Evolutionary conservation across 495 filamentous ascomycete genomes (phyloP), one percentile per base, ranked within the genome.

Genomic region (Aspergillus coremiiformis): DNA sequence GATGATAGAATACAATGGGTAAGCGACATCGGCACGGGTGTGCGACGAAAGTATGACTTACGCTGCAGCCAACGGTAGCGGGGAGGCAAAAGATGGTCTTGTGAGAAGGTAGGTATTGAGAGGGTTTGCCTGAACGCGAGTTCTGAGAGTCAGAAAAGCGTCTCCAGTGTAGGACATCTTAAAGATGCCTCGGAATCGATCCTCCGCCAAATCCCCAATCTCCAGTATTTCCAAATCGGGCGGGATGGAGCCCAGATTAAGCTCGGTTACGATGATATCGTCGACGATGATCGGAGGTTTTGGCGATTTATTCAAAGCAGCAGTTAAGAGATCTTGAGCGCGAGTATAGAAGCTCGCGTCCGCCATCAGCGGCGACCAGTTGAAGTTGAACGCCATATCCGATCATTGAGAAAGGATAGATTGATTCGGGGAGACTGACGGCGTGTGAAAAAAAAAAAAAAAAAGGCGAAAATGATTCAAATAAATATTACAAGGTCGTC

Each of bases 211-310:
- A 67, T 98, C 93, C 29, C 93, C 93, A 62, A 98, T 90, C 75
- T 98, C 93, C 64, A 97, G 66, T 39, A 98, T 96, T 74, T 98
- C 93, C 51, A 98, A 71, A 56, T 95, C 87, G 0, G 93, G 93
- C 27, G 93, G 92, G 27, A 90, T 85, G 43, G 83, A 87, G 51
- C 93, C 93, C 46, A 98, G 78, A 71, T 98, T 98, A 62, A 98
- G 80, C 71, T 98, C 92, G 68, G 89, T 96, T 63, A 97, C 93
- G 61, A 96, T 79, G 72, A 98, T 98, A 67, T 98, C 93, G 78
- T 96, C 93, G 75, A 96, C 93, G 65, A 98, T 98, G 63, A 98
- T 98, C 30, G 93, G 92, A 5, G 93, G 93, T 61, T 98, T 98
- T 44, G 92, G 90, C 27, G 89, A 95, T 70, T 97, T 97, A 79